Conservation (phyloP, 225 moss, liverwort and hornwort genomes). For the Antitrichia curtipendula region DNA sequence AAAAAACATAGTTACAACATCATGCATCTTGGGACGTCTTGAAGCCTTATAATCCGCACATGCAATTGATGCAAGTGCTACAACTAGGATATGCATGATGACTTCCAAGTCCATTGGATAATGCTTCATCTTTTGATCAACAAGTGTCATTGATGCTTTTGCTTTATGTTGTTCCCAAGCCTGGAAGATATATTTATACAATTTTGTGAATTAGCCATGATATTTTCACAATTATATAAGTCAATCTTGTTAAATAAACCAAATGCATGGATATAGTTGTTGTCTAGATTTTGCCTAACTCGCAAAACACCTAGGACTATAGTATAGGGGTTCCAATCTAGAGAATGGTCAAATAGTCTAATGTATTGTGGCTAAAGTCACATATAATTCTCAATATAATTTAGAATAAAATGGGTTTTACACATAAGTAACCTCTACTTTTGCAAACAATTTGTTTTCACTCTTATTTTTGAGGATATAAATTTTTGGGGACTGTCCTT, state of each 20-base stretch:
- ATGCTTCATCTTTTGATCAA: background rate
- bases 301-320: no score
- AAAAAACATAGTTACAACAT: background rate
- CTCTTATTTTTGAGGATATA: no score
- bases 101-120: background rate
- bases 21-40: background rate
- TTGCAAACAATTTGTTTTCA: no score
- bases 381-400: no score
- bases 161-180: background rate
- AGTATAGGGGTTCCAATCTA: no score
- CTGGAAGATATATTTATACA: background rate
- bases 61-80: background rate
- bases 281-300: no score
- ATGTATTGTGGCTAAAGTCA: no score
- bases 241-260: background rate
- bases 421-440: no score
- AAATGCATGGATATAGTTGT: background rate
- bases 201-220: background rate
- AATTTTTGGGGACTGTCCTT: no score
- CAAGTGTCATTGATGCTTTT: background rate
- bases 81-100: accelerated
- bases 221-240: background rate
- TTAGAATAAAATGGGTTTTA: no score
- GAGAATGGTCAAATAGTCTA: no score
- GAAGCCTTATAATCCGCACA: background rate